These are phyloP conservation scores for Cystofilobasidium bisporidii DNA, from an alignment of 768 basidiomycete species.

Conservation along the genomic window DNA sequence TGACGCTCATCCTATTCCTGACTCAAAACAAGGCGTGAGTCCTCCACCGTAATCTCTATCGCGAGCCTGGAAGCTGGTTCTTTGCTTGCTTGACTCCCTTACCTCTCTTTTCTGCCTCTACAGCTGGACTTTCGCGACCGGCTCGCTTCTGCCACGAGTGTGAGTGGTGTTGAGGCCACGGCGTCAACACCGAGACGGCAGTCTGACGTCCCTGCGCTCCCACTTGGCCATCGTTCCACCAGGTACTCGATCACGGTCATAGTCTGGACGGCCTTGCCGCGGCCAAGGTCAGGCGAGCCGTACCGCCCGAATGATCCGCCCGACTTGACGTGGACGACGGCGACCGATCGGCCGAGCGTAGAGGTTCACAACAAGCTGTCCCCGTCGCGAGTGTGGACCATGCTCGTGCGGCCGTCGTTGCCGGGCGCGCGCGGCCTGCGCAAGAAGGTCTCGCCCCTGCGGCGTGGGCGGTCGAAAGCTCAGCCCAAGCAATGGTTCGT, in stretches of 20 bases:
- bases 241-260: not conserved
- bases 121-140: slow-evolving; percentile 1
- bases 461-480: not conserved
- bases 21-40: slow-evolving; percentile 2
- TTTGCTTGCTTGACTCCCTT: not conserved
- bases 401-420: not conserved
- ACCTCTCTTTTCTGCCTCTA: not conserved
- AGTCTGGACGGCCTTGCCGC: not conserved
- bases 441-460: not conserved
- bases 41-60: too few relatives aligned
- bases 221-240: not conserved
- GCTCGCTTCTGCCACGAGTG: not conserved
- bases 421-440: not conserved
- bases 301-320: not conserved
- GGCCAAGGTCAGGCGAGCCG: not conserved
- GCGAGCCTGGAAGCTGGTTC: not conserved
- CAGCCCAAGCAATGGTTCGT: not conserved
- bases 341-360: not conserved
- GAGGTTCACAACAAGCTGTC: not conserved
- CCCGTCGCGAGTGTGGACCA: not conserved
- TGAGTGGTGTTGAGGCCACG: not conserved
- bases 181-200: too few relatives aligned
- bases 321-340: not conserved
- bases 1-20: not conserved
- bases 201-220: not conserved